Evolutionary conservation across 495 filamentous ascomycete genomes (phyloP), one percentile per base, ranked within the genome.

Genomic region (Neurospora sp.): DNA sequence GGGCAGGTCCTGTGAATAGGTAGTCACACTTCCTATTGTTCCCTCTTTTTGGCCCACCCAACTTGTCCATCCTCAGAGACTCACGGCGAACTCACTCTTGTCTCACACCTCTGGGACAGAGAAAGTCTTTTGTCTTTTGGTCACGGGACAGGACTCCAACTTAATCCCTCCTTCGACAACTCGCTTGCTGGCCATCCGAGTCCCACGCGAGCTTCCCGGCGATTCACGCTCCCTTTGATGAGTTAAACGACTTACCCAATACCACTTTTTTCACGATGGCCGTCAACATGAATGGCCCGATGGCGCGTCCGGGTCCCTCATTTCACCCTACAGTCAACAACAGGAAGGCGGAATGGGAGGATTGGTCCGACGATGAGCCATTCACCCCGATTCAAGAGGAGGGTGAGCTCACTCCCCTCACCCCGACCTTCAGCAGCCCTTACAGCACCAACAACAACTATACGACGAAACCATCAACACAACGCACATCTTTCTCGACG

Each of bases 321-420:
- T 39, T 62, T 38, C 70, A 42, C 70, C 70, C 54, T 10, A 35
- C 73, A 27, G 44, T 69, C 14, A 69, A 66, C 39, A 74, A 75
- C n/a, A 74, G 54, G 41, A 80, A 74, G 74, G 83, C 85, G 23
- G 84, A 85, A 20, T 86, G 85, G 85, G 85, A 86, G 73, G 85
- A 86, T 69, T 85, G 83, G 78, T 81, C 83, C 18, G 81, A 82
- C 18, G 81, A 85, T 41, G 81, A 84, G 69, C 76, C 78, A 20
- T 39, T 79, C 14, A 79, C 77, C 1, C 81, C 76, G 14, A 74
- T 78, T n/a, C 72, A 48, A 4, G 42, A 73, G 20, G 72, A 80
- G 66, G 76, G 73, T 4, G 75, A 79, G 39, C 71, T 73, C 12
- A 76, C 76, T 70, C 81, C 83, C 31, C 74, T 82, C 14, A 72